These are phyloP conservation scores for Aureobasidium lini DNA, from an alignment of 2,329 filamentous ascomycete genomes.

Conservation along the genomic window DNA sequence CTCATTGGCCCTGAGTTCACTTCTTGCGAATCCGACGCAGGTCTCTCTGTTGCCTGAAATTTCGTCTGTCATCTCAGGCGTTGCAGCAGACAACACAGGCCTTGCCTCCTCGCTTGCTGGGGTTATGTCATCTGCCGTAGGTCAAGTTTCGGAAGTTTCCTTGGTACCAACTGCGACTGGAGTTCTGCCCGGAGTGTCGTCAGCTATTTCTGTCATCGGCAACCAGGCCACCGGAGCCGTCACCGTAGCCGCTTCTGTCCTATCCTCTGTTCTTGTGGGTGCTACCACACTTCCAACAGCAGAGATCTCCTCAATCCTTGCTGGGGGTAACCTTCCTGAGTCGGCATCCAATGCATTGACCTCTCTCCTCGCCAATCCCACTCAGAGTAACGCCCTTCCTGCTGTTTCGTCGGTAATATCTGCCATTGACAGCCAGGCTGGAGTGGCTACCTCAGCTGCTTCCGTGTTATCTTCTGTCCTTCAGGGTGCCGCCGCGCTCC, in stretches of 20 bases:
- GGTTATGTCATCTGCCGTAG: not conserved
- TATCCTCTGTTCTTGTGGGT: not conserved
- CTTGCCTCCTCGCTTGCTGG: not conserved
- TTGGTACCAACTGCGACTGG: not conserved
- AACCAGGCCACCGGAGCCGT: not conserved
- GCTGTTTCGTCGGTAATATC: not conserved
- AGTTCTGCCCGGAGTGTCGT: not conserved
- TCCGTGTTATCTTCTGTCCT: not conserved
- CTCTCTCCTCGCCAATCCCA: not conserved
- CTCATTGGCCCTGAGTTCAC: not conserved
- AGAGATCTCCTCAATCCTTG: not conserved
- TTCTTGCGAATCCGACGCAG: not conserved
- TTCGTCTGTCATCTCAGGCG: not conserved
- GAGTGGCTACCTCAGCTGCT: not conserved
- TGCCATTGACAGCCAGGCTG: not conserved
- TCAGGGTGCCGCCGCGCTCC: not conserved
- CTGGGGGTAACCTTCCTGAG: not conserved
- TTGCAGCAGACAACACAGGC: not conserved
- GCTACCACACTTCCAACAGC: not conserved
- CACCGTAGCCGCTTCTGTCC: not conserved
- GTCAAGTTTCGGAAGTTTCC: not conserved
- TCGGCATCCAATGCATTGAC: not conserved
- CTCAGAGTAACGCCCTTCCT: not conserved
- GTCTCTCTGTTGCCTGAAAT: not conserved
- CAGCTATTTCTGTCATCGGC: not conserved